Percentiles rank a stretch among this genome's conserved stretches.
These are phyloP conservation scores for Fallopia convolvulus DNA, from an alignment of 148 eudicot genomes.

Conservation along the genomic window DNA sequence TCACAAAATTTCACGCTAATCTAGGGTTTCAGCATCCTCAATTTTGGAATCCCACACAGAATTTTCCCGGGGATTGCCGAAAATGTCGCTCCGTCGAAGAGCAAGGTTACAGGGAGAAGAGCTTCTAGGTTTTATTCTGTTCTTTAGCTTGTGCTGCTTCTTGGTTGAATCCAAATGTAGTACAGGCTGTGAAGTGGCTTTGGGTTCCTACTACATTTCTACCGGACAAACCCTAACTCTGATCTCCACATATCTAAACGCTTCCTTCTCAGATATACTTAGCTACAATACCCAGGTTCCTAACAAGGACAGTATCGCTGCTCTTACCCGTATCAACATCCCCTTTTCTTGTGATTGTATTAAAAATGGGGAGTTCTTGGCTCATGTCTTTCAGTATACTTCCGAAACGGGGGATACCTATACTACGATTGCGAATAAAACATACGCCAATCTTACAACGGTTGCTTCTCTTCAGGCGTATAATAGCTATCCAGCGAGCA, in stretches of 20 bases:
- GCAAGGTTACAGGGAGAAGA: background rate
- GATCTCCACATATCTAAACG: conserved; percentile 20
- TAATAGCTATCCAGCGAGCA: conserved; percentile 29
- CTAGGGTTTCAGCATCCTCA: background rate
- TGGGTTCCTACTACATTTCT: conserved; percentile 47
- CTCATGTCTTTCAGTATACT: conserved; percentile 36
- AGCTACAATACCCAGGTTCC: conserved; percentile 35
- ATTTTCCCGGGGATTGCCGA: background rate
- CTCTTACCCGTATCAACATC: conserved; percentile 27
- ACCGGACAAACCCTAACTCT: conserved; percentile 15
- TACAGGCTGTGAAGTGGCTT: conserved; percentile 45
- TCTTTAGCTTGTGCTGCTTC: conserved; percentile 8
- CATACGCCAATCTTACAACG: conserved; percentile 55
- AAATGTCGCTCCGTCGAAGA: conserved; percentile 8
- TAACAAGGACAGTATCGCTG: conserved; percentile 21
- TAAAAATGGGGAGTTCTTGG: conserved; percentile 28
- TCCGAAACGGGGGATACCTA: conserved; percentile 37
- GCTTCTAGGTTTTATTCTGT: conserved; percentile 15
- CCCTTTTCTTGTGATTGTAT: conserved; percentile 72
- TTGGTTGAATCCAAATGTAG: conserved; percentile 30
- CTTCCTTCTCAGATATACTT: conserved; percentile 16
- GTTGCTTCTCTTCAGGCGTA: conserved; percentile 23
- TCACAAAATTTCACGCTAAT: background rate
- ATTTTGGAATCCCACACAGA: background rate
- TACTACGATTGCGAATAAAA: conserved; percentile 19